These are phyloP conservation scores for Lactarius akahatsu DNA, from an alignment of 768 basidiomycete genomes.

Conservation along the genomic window DNA sequence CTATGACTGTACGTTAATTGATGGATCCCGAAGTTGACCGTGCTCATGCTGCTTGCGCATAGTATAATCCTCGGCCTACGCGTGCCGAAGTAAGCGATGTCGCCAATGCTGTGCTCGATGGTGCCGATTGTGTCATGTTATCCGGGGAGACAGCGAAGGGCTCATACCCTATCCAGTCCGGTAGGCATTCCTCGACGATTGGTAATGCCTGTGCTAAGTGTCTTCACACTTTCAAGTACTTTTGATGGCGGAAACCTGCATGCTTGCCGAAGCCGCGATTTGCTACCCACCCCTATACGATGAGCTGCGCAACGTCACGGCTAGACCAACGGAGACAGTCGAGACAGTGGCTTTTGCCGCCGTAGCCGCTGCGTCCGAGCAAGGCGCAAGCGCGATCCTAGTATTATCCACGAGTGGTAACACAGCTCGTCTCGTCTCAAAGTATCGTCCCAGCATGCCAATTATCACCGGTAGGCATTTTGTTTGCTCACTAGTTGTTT, in stretches of 20 bases:
- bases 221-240: constrained; percentile 53
- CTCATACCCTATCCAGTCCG: constrained; percentile 91
- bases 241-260: constrained; percentile 99
- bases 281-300: constrained; percentile 95
- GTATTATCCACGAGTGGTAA: constrained; percentile 97
- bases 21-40: background rate
- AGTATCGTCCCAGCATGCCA: constrained; percentile 90
- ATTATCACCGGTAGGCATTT: constrained; percentile 82
- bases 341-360: constrained; percentile 97
- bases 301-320: constrained; percentile 74
- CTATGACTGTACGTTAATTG: constrained; percentile 75
- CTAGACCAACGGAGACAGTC: constrained; percentile 87
- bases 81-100: constrained; percentile 99
- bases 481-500: background rate
- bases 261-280: constrained; percentile 93
- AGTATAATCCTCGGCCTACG: constrained; percentile 98
- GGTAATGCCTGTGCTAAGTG: background rate
- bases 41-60: constrained; percentile 15
- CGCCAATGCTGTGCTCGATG: constrained; percentile 98
- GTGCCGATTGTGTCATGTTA: constrained; percentile 99
- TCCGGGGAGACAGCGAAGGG: constrained; percentile 99
- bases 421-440: constrained; percentile 93
- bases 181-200: constrained; percentile 42
- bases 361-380: constrained; percentile 93
- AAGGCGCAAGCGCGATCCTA: constrained; percentile 91